These are phyloP conservation scores for Clausena lansium DNA, from an alignment of 345 rosid species.

Conservation along the genomic window DNA sequence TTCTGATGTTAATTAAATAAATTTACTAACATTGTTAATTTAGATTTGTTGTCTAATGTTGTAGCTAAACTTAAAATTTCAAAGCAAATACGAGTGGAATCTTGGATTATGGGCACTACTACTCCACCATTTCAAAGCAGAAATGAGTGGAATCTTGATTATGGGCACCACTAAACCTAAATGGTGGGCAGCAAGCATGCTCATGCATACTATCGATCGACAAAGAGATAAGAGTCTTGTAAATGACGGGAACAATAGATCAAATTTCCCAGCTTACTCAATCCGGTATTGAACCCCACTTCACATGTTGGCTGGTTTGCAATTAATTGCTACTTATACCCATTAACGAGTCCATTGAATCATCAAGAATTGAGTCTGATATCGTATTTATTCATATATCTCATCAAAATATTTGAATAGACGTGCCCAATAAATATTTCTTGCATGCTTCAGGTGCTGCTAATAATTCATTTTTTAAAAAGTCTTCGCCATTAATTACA, in stretches of 20 bases:
- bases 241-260: background rate
- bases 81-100: constrained; percentile 24
- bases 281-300: background rate
- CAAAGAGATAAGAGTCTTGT: background rate
- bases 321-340: background rate
- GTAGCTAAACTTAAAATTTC: constrained; percentile 1
- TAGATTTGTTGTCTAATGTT: background rate
- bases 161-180: background rate
- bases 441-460: background rate
- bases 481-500: background rate
- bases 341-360: constrained; percentile 9
- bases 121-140: background rate
- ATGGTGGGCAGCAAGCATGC: constrained; percentile 2
- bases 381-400: background rate
- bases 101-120: constrained; percentile 26
- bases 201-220: background rate
- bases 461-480: background rate
- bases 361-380: background rate
- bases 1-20: too few species aligned
- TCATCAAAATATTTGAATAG: constrained; percentile 2
- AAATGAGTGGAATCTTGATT: constrained; percentile 26
- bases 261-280: background rate
- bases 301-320: background rate
- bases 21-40: too few species aligned
- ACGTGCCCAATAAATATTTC: background rate